These are phyloP conservation scores for Chaetoceros tenuissimus DNA, from an alignment of 108 stramenopile genomes.

Conservation along the genomic window DNA sequence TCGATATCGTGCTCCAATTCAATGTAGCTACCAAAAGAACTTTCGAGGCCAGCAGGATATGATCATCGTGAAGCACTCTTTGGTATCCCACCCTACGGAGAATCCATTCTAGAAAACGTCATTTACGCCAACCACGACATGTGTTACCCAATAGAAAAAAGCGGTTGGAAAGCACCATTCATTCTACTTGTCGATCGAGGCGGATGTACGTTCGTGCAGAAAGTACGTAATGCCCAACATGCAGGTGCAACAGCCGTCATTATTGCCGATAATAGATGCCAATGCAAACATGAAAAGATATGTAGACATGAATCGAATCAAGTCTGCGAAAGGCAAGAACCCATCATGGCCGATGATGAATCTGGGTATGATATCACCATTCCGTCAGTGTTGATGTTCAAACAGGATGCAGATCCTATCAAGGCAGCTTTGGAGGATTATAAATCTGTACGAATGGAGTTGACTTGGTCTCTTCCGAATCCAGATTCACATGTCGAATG, in stretches of 20 bases:
- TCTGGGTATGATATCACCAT: constrained; percentile 87
- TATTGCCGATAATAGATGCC: constrained; percentile 86
- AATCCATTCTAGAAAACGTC: constrained; percentile 63
- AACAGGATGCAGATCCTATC: constrained; percentile 62
- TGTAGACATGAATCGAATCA: constrained; percentile 6
- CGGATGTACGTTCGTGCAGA: constrained; percentile 43
- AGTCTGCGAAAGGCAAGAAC: constrained; percentile 63
- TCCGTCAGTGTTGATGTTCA: constrained; percentile 77
- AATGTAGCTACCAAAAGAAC: too few species aligned
- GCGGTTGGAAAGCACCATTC: constrained; percentile 58
- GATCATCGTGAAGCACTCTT: constrained; percentile 92
- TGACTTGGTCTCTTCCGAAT: constrained; percentile 77
- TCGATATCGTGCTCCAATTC: too few species aligned
- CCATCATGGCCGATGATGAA: constrained; percentile 97
- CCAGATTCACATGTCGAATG: constrained; percentile 84
- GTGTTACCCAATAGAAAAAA: constrained; percentile 45
- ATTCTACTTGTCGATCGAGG: constrained; percentile 51
- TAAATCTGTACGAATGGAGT: constrained; percentile 56
- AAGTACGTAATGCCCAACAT: constrained; percentile 41
- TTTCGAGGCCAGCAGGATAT: too few species aligned
- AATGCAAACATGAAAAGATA: constrained; percentile 38
- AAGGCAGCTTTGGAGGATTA: constrained; percentile 45
- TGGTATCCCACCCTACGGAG: constrained; percentile 90
- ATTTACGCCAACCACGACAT: constrained; percentile 66
- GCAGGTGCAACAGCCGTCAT: constrained; percentile 60